Percentiles rank a stretch among this genome's conserved stretches.
These are phyloP conservation scores for Rhinocladiella similis DNA, from an alignment of 2,329 filamentous ascomycete genomes.

Conservation along the genomic window DNA sequence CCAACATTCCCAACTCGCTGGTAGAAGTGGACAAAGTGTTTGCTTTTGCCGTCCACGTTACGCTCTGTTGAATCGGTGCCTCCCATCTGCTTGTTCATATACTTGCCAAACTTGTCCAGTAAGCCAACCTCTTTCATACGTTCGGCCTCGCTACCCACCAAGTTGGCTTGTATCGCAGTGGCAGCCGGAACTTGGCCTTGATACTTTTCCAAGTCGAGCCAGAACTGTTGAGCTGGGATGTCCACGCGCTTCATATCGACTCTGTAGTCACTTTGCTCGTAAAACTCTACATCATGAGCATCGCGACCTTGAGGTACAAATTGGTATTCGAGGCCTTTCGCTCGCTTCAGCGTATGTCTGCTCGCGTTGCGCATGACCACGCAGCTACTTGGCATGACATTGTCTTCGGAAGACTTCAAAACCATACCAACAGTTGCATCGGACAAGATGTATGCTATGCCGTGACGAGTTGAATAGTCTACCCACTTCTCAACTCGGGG, in stretches of 20 bases:
- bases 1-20: constrained; percentile 54
- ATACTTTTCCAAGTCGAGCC: constrained; percentile 24
- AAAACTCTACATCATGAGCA: constrained; percentile 46
- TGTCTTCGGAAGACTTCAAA: constrained; percentile 44
- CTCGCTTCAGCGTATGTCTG: constrained; percentile 46
- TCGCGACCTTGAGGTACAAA: constrained; percentile 39
- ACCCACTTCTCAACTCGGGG: constrained; percentile 55
- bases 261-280: constrained; percentile 44
- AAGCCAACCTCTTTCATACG: constrained; percentile 50
- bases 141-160: constrained; percentile 42
- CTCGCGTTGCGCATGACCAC: constrained; percentile 49
- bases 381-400: constrained; percentile 44
- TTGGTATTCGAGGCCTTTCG: constrained; percentile 44
- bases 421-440: constrained; percentile 53
- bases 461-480: constrained; percentile 53
- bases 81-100: constrained; percentile 51
- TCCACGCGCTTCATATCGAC: constrained; percentile 43
- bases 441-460: constrained; percentile 53
- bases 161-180: constrained; percentile 26
- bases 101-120: constrained; percentile 53
- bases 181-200: constrained; percentile 27
- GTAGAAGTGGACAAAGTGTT: constrained; percentile 51
- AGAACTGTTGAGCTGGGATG: constrained; percentile 42
- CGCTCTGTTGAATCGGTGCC: constrained; percentile 37
- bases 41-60: constrained; percentile 30